Conservation (phyloP, 768 basidiomycete genomes). For the Termitomyces sp. region DNA sequence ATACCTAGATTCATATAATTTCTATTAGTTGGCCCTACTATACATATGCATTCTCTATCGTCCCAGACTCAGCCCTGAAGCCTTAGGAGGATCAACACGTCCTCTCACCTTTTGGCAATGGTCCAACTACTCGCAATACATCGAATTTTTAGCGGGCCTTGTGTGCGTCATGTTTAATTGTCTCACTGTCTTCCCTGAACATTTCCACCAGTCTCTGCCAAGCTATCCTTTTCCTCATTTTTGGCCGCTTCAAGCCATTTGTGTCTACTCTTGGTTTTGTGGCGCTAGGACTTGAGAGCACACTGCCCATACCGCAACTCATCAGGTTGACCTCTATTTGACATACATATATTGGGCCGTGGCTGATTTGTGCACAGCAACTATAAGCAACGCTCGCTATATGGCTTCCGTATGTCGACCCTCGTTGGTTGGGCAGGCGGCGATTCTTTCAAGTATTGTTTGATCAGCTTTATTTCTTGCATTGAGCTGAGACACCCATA, state of each 20-base stretch:
- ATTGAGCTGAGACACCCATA: slow-evolving; percentile 25
- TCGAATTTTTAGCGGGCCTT: slow-evolving; percentile 79
- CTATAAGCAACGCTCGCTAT: slow-evolving; percentile 73
- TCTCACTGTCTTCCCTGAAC: neutral
- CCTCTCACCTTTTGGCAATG: slow-evolving; percentile 87
- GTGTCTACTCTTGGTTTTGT: slow-evolving; percentile 68
- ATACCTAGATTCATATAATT: slow-evolving; percentile 16
- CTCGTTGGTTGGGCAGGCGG: slow-evolving; percentile 83
- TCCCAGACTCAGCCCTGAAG: slow-evolving; percentile 59
- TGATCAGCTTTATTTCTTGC: slow-evolving; percentile 2
- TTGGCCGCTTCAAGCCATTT: slow-evolving; percentile 61
- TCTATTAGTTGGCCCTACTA: slow-evolving; percentile 63
- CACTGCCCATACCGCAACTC: slow-evolving; percentile 82
- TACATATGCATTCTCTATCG: slow-evolving; percentile 81
- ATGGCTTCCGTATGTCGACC: slow-evolving; percentile 83
- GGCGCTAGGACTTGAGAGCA: slow-evolving; percentile 81
- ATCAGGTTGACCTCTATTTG: slow-evolving; percentile 52
- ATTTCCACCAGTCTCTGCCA: slow-evolving; percentile 51
- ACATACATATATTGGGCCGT: slow-evolving; percentile 2
- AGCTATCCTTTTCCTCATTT: slow-evolving; percentile 73
- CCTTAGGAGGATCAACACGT: slow-evolving; percentile 55
- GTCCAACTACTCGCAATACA: slow-evolving; percentile 71
- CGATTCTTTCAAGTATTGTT: slow-evolving; percentile 76
- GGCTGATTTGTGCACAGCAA: slow-evolving; percentile 46
- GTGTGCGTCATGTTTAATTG: slow-evolving; percentile 49